Evolutionary conservation across 2,329 filamentous ascomycete genomes (phyloP).

Genomic region (Exophiala sp.): DNA sequence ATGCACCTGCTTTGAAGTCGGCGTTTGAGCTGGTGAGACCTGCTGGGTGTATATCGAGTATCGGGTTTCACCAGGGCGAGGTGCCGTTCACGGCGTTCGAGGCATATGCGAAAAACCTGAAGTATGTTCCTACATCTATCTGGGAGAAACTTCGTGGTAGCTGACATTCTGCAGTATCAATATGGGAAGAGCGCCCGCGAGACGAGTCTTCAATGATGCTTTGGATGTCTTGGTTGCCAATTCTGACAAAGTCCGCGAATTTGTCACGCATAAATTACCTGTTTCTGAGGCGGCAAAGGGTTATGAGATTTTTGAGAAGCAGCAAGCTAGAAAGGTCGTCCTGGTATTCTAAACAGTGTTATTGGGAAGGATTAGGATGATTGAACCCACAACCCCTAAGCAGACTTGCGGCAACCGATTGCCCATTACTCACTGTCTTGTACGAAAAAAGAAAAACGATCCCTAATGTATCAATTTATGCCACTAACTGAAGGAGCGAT

Average conservation of each 20-base stretch:
- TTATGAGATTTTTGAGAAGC: conserved; percentile 68
- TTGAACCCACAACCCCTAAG: no score
- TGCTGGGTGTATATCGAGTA: conserved; percentile 7
- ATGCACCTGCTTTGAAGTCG: conserved; percentile 4
- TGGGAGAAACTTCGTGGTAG: conserved; percentile 44
- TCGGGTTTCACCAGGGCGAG: conserved; percentile 18
- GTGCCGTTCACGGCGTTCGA: conserved; percentile 10
- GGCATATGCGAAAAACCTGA: conserved; percentile 13
- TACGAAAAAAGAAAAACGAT: no score
- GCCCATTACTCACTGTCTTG: no score
- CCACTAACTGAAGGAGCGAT: no score
- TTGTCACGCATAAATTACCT: conserved; percentile 60
- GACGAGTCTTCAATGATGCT: conserved; percentile 65
- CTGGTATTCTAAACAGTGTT: conserved; percentile 40
- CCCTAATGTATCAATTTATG: no score
- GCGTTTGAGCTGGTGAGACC: conserved; percentile 19
- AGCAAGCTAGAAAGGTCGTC: conserved; percentile 70
- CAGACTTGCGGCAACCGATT: no score
- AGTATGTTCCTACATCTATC: not conserved
- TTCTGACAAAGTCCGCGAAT: conserved; percentile 63
- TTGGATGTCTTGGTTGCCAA: conserved; percentile 63
- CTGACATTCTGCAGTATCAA: conserved; percentile 61
- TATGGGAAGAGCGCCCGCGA: conserved; percentile 73
- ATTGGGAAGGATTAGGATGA: no score
- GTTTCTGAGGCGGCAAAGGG: conserved; percentile 62